Conservation (phyloP, 2,329 filamentous ascomycete genomes). For the Talaromyces funiculosus region DNA sequence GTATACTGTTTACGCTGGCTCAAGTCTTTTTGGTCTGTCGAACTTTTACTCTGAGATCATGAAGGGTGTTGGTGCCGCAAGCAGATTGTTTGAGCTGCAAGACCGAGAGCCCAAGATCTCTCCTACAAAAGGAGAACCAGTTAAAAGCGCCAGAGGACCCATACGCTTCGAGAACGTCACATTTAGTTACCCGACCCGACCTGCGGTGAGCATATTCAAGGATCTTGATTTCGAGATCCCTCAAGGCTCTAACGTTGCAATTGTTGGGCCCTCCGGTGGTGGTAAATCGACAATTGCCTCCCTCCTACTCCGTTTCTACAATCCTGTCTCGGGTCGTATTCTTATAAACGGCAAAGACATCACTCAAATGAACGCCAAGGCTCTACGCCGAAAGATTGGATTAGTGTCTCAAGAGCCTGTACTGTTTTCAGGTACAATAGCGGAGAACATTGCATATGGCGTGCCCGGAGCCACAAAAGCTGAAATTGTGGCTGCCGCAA, state of each 20-base stretch:
- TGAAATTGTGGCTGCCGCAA: slow-evolving; percentile 80
- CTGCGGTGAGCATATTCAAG: slow-evolving; percentile 86
- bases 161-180: slow-evolving; percentile 82
- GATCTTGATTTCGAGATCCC: slow-evolving; percentile 85
- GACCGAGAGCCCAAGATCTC: slow-evolving; percentile 81
- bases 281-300: slow-evolving; percentile 95
- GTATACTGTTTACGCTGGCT: slow-evolving; percentile 85
- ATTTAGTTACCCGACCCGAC: slow-evolving; percentile 90
- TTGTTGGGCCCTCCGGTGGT: slow-evolving; percentile 91
- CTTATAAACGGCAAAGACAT: slow-evolving; percentile 81
- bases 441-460: slow-evolving; percentile 86
- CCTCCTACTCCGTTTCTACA: slow-evolving; percentile 87
- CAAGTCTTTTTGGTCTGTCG: slow-evolving; percentile 86
- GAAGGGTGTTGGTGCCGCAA: slow-evolving; percentile 98
- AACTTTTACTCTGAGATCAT: slow-evolving; percentile 98
- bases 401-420: slow-evolving; percentile 96
- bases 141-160: slow-evolving; percentile 76
- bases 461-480: slow-evolving; percentile 68
- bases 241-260: slow-evolving; percentile 88
- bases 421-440: slow-evolving; percentile 72
- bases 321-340: slow-evolving; percentile 69
- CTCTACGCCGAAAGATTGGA: slow-evolving; percentile 83
- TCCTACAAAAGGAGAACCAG: slow-evolving; percentile 74
- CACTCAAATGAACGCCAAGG: slow-evolving; percentile 83
- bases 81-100: slow-evolving; percentile 88